Conservation (phyloP, 805 yeast genomes). For the Maudiozyma serrabonitensis region DNA sequence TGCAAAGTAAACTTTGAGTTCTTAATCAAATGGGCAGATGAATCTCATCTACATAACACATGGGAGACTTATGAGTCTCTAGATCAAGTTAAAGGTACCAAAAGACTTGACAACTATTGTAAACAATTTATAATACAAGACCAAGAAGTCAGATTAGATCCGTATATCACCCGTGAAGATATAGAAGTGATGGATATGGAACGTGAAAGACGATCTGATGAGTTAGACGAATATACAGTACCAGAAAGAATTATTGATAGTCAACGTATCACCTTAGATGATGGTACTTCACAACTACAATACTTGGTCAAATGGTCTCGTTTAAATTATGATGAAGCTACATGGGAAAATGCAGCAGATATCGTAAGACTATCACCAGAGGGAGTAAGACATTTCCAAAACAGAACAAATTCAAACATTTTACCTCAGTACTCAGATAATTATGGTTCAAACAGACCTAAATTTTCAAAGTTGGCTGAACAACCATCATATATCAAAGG, state of each 20-base stretch:
- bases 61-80: constrained; percentile 69
- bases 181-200: constrained; percentile 90
- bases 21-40: constrained; percentile 75
- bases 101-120: constrained; percentile 84
- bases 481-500: constrained; percentile 88
- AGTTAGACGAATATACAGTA: constrained; percentile 68
- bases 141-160: constrained; percentile 67
- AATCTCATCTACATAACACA: constrained; percentile 87
- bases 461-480: constrained; percentile 72
- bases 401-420: constrained; percentile 71
- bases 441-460: constrained; percentile 70
- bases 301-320: constrained; percentile 92
- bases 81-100: constrained; percentile 55
- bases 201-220: constrained; percentile 74
- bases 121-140: constrained; percentile 67
- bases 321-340: constrained; percentile 85
- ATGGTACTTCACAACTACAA: constrained; percentile 53
- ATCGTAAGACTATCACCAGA: constrained; percentile 78
- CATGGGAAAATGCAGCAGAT: constrained; percentile 90
- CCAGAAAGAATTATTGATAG: constrained; percentile 88
- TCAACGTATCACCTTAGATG: constrained; percentile 52
- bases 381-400: constrained; percentile 76
- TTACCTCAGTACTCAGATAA: constrained; percentile 72
- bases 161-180: constrained; percentile 80
- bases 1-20: constrained; percentile 54